phyloP scores from a whole-genome alignment of 179 eudicot genomes.

The Gypsophila paniculata region DNA sequence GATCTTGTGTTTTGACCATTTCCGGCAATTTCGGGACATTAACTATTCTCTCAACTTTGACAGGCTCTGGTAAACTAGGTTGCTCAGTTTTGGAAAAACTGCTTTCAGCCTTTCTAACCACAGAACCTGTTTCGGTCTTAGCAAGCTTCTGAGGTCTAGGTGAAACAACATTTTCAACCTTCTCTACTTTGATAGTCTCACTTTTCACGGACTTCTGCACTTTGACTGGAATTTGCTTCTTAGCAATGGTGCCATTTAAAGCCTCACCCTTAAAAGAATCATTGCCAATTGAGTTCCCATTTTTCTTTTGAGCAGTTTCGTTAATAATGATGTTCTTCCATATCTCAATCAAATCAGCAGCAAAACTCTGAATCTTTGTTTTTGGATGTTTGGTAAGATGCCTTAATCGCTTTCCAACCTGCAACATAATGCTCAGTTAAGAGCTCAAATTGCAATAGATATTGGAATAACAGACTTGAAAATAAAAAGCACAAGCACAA shows the following conservation, averaged over 20 bases:
- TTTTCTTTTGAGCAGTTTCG: conserved; percentile 49
- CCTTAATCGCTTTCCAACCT: conserved; percentile 67
- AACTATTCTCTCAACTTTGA: conserved; percentile 27
- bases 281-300: conserved; percentile 28
- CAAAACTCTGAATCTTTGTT: conserved; percentile 51
- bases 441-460: conserved; percentile 8
- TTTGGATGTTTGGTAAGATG: conserved; percentile 63
- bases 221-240: conserved; percentile 34
- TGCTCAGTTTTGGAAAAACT: conserved; percentile 24
- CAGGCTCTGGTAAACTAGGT: conserved; percentile 22
- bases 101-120: conserved; percentile 29
- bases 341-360: conserved; percentile 49
- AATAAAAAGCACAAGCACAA: background rate
- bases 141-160: conserved; percentile 31
- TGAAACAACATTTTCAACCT: conserved; percentile 19
- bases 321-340: conserved; percentile 61
- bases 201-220: conserved; percentile 27
- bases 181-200: conserved; percentile 32
- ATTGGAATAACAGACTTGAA: background rate
- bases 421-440: conserved; percentile 17
- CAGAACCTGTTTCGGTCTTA: conserved; percentile 31
- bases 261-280: conserved; percentile 32
- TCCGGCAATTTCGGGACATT: conserved; percentile 56
- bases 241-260: conserved; percentile 24
- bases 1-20: conserved; percentile 47